These are phyloP conservation scores for Suhomyces pyralidae DNA, from an alignment of 805 yeast genomes.

Conservation along the genomic window DNA sequence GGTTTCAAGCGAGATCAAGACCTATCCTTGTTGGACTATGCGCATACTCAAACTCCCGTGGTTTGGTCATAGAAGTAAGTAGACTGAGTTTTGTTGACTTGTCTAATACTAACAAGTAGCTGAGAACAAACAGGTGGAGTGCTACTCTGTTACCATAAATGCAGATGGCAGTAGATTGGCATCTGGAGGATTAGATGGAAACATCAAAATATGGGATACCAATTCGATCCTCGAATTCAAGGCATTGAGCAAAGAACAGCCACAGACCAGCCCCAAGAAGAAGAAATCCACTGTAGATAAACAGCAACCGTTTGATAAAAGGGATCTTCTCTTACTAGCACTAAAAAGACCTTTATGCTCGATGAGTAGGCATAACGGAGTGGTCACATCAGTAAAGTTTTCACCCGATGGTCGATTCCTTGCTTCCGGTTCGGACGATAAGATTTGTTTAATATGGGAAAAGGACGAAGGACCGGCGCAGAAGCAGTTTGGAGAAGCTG, in stretches of 20 bases:
- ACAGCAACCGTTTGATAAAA: slow-evolving; percentile 6
- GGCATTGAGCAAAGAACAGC: slow-evolving; percentile 6
- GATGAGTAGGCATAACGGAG: slow-evolving; percentile 95
- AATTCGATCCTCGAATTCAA: slow-evolving; percentile 48
- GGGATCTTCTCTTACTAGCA: slow-evolving; percentile 18
- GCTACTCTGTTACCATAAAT: slow-evolving; percentile 77
- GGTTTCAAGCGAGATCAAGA: not conserved
- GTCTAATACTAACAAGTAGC: slow-evolving; percentile 42
- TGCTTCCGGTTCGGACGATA: slow-evolving; percentile 95
- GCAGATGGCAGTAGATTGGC: slow-evolving; percentile 84
- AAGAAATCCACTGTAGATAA: slow-evolving; percentile 4
- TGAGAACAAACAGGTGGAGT: slow-evolving; percentile 76
- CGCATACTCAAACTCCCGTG: slow-evolving; percentile 43
- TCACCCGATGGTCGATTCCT: slow-evolving; percentile 88
- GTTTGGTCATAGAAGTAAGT: slow-evolving; percentile 44
- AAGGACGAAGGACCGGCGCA: slow-evolving; percentile 68
- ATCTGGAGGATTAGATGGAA: slow-evolving; percentile 90
- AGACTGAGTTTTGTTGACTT: not conserved
- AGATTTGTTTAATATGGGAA: slow-evolving; percentile 89
- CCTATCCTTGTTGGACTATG: slow-evolving; percentile 17
- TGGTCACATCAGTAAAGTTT: slow-evolving; percentile 89
- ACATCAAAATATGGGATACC: slow-evolving; percentile 84
- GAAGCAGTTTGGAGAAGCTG: slow-evolving; percentile 65
- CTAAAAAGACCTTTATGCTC: slow-evolving; percentile 66
- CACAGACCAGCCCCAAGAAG: slow-evolving; percentile 1